Conservation (phyloP, 2,329 filamentous ascomycete genomes). For the Ascochyta rabiei region DNA sequence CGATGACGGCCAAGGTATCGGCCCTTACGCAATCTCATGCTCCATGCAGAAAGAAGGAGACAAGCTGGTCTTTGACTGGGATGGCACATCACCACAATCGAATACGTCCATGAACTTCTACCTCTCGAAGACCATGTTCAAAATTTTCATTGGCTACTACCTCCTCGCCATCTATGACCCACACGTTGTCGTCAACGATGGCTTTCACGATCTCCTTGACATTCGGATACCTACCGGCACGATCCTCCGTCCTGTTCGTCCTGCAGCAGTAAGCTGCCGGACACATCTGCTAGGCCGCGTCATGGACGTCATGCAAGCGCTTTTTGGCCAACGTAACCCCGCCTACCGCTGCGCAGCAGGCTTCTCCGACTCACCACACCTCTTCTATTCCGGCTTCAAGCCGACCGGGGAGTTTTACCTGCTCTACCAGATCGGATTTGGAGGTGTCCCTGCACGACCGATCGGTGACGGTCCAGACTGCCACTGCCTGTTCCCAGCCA, state of each 20-base stretch:
- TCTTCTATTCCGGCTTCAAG: conserved; percentile 59
- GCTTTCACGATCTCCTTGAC: conserved; percentile 58
- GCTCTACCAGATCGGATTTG: conserved; percentile 59
- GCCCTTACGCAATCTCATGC: conserved; percentile 56
- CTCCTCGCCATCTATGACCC: conserved; percentile 58
- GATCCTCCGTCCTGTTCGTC: conserved; percentile 55
- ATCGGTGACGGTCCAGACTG: conserved; percentile 58
- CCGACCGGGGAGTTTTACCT: conserved; percentile 57
- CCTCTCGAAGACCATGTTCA: conserved; percentile 58
- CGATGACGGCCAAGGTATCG: conserved; percentile 55
- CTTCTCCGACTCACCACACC: conserved; percentile 58
- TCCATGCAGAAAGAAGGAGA: conserved; percentile 54
- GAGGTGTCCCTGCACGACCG: conserved; percentile 56
- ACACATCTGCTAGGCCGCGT: conserved; percentile 57
- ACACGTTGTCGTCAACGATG: conserved; percentile 57
- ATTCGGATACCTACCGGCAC: conserved; percentile 54
- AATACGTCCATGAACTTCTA: conserved; percentile 57
- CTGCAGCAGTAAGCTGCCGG: conserved; percentile 55
- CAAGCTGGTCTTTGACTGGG: conserved; percentile 57
- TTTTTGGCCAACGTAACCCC: conserved; percentile 56
- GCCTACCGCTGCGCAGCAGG: conserved; percentile 57
- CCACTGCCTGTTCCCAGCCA: conserved; percentile 58
- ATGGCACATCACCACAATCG: conserved; percentile 56
- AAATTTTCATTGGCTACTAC: conserved; percentile 59
- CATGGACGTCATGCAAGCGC: conserved; percentile 58